Base-by-base conservation (phyloP, 2,329 filamentous ascomycete genomes). In the Graphiopsis chlorocephala region DNA sequence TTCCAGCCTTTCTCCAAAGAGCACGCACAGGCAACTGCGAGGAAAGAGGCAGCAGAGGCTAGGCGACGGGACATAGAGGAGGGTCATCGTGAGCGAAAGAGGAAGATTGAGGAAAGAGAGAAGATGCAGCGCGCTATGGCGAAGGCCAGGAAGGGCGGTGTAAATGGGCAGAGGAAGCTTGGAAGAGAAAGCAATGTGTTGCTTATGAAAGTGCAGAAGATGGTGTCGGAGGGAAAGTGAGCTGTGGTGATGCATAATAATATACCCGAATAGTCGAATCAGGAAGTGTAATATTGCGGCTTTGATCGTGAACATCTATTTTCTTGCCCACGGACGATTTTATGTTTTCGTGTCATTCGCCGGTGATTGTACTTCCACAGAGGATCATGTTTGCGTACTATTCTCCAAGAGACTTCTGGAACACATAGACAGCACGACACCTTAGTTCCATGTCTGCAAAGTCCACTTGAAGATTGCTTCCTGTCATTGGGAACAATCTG, bases 101-200 rank as follows among this genome's bases (percentile, higher is more conserved):
- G 72, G 61, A 82, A 79, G 67, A 68, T 79, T 1, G 87, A 85
- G 70, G 87, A 89, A 68, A 86, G 92, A 76, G 89, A 90, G 68
- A 90, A 89, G 75, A 92, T 93, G 60, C 82, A 88, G 53, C 84
- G 83, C 70, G 83, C 84, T 0, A 89, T 90, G 86, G 80, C 83
- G 0, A 86, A 85, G 74, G 87, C 87, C 7, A 80, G 81, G 70
- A 81, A 81, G 38, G 86, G 86, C 14, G 86, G 89, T 38, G 76
- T 82, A 71, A 86, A 90, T 75, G 91, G 91, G 12, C 88, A 90
- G 79, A 85, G 90, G 76, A 93, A 92, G 79, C 77, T 97, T 56
- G 93, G 93, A 1, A 84, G 91, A 66, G 92, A 96, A 81, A 93
- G 92, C 71, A 85, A 84, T 35, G 83, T 94, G 42, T 72, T 97